A percentile compares a stretch with the other conserved stretches of the same genome.
Evolutionary conservation across 306 rosid species (phyloP).

Genomic region (Castanea mollissima): DNA sequence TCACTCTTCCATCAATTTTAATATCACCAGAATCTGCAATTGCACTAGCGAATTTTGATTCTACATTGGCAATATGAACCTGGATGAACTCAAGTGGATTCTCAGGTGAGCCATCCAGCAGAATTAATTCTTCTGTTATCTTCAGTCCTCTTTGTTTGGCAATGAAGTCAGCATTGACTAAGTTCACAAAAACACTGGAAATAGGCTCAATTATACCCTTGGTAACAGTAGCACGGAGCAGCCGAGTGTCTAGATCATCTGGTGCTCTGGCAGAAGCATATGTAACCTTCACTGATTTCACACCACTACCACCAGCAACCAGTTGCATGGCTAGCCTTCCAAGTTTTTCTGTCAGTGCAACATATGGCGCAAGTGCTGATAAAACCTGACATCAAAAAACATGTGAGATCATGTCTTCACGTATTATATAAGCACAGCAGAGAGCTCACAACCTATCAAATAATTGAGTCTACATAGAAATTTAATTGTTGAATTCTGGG

Average conservation of each 20-base stretch:
- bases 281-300: slow-evolving; percentile 80
- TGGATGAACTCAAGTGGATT: slow-evolving; percentile 74
- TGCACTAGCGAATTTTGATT: slow-evolving; percentile 89
- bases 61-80: slow-evolving; percentile 95
- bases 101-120: slow-evolving; percentile 89
- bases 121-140: slow-evolving; percentile 72
- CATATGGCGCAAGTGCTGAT: slow-evolving; percentile 80
- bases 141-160: slow-evolving; percentile 95
- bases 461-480: background rate
- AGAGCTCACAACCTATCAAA: too few species aligned
- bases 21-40: slow-evolving; percentile 88
- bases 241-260: slow-evolving; percentile 94
- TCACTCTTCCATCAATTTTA: slow-evolving; percentile 81
- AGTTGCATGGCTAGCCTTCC: slow-evolving; percentile 95
- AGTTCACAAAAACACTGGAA: slow-evolving; percentile 81
- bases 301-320: slow-evolving; percentile 97
- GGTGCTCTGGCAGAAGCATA: slow-evolving; percentile 89
- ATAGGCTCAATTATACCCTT: slow-evolving; percentile 98
- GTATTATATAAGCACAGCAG: too few species aligned
- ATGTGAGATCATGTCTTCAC: background rate
- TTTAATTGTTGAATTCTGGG: background rate
- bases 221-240: slow-evolving; percentile 95
- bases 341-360: slow-evolving; percentile 85
- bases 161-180: slow-evolving; percentile 96
- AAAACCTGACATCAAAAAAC: slow-evolving; percentile 50